phyloP scores from a whole-genome alignment of 2,329 filamentous ascomycete genomes.

The Tothia fuscella region DNA sequence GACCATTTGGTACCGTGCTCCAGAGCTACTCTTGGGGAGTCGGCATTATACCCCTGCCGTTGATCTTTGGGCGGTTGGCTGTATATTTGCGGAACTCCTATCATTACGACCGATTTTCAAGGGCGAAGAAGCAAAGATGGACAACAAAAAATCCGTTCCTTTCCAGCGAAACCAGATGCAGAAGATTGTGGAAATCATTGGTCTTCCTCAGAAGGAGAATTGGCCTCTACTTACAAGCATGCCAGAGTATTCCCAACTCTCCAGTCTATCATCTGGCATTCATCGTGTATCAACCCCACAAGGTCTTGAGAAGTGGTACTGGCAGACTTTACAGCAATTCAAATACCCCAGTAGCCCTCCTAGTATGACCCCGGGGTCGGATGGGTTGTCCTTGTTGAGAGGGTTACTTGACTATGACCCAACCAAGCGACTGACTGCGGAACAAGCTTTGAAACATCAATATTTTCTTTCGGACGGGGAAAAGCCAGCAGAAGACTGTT shows the following conservation, averaged over 20 bases:
- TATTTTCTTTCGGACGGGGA: slow-evolving; percentile 60
- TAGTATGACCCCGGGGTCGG: slow-evolving; percentile 31
- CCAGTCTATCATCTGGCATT: slow-evolving; percentile 34
- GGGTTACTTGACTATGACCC: slow-evolving; percentile 89
- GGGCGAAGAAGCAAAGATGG: slow-evolving; percentile 97
- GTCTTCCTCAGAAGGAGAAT: slow-evolving; percentile 72
- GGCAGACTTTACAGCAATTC: slow-evolving; percentile 35
- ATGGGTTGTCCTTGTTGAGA: slow-evolving; percentile 73
- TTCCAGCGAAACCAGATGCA: slow-evolving; percentile 99
- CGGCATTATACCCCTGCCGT: slow-evolving; percentile 96
- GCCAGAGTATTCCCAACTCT: slow-evolving; percentile 72
- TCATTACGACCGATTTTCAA: slow-evolving; percentile 93
- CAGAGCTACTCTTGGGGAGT: slow-evolving; percentile 80
- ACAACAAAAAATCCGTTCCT: slow-evolving; percentile 91
- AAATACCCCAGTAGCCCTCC: slow-evolving; percentile 30
- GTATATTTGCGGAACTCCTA: slow-evolving; percentile 91
- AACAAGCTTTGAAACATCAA: slow-evolving; percentile 76
- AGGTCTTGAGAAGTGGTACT: slow-evolving; percentile 57
- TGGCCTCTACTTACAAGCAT: slow-evolving; percentile 79
- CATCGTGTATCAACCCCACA: slow-evolving; percentile 39
- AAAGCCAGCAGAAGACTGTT: slow-evolving; percentile 69
- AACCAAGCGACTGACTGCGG: slow-evolving; percentile 72
- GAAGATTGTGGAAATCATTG: slow-evolving; percentile 95
- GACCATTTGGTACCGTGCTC: slow-evolving; percentile 97
- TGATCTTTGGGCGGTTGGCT: slow-evolving; percentile 95